Evolutionary conservation across 2,329 filamentous ascomycete species (phyloP).

Genomic region (Colletotrichum godetiae): DNA sequence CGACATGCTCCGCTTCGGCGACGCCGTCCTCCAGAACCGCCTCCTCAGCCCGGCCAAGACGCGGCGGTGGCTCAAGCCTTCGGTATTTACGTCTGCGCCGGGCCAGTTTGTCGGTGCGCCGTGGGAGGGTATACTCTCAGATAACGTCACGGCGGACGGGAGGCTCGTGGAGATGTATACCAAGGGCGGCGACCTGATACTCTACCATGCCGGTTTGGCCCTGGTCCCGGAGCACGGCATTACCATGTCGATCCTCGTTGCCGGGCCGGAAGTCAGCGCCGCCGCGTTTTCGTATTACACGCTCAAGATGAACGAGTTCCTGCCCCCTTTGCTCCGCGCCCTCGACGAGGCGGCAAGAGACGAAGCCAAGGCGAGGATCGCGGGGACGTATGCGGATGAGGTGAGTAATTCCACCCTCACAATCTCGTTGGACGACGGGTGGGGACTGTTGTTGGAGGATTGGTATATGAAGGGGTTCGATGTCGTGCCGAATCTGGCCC

Average conservation of each 20-base stretch:
- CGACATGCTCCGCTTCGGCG: conserved; percentile 54
- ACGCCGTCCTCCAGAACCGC: conserved; percentile 54
- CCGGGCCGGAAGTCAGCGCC: conserved; percentile 39
- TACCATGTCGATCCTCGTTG: conserved; percentile 52
- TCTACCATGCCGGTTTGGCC: conserved; percentile 52
- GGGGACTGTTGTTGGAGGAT: conserved; percentile 50
- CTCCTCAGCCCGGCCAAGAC: conserved; percentile 53
- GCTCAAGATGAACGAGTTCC: conserved; percentile 36
- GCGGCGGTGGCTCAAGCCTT: conserved; percentile 58
- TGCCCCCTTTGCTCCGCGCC: conserved; percentile 51
- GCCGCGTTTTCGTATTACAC: conserved; percentile 24
- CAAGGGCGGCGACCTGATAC: conserved; percentile 56
- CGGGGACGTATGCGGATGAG: conserved; percentile 51
- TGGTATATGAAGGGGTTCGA: conserved; percentile 55
- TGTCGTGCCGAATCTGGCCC: conserved; percentile 48
- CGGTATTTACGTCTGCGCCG: conserved; percentile 49
- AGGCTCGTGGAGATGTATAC: conserved; percentile 58
- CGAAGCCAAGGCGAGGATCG: conserved; percentile 45
- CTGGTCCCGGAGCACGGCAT: conserved; percentile 60
- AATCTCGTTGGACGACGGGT: conserved; percentile 49
- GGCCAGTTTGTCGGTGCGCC: conserved; percentile 54
- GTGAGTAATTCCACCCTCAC: conserved; percentile 53
- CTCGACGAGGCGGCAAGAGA: conserved; percentile 54
- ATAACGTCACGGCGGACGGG: conserved; percentile 49
- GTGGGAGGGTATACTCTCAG: conserved; percentile 58